Conservation (phyloP, 345 rosid genomes). For the Gossypium sturtianum region DNA sequence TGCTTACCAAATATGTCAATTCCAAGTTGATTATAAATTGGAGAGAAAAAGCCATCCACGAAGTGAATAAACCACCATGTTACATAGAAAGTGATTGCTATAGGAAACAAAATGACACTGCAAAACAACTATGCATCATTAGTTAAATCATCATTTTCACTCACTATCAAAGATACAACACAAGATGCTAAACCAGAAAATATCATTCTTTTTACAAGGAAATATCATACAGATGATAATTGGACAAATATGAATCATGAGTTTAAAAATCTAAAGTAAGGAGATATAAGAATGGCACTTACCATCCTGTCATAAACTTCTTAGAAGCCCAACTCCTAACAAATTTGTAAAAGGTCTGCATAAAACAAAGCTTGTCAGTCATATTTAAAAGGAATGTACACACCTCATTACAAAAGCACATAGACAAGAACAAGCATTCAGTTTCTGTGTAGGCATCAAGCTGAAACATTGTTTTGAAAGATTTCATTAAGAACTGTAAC, state of each 20-base stretch:
- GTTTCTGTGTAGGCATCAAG: not conserved
- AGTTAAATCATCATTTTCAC: not conserved
- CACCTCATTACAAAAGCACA: not conserved
- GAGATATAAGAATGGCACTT: conserved; percentile 15
- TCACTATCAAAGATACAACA: not conserved
- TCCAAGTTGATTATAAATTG: conserved; percentile 88
- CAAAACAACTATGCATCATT: conserved; percentile 27
- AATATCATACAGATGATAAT: not conserved
- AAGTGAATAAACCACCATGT: conserved; percentile 99
- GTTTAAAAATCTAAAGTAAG: not conserved
- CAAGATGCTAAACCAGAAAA: not conserved
- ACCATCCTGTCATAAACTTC: conserved; percentile 99
- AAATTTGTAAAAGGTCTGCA: conserved; percentile 84
- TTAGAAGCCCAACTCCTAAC: conserved; percentile 96
- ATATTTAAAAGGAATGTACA: not conserved
- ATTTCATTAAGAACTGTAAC: not conserved
- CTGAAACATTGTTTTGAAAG: not conserved
- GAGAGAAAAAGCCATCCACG: conserved; percentile 96
- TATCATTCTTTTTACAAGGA: not conserved
- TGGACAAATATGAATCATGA: not conserved
- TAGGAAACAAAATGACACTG: conserved; percentile 94
- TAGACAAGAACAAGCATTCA: not conserved
- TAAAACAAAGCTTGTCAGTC: conserved; percentile 3
- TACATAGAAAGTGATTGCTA: conserved; percentile 84
- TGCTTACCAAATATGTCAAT: conserved; percentile 82